A percentile compares a stretch with the other conserved stretches of the same genome.
phyloP scores from a whole-genome alignment of 2,329 filamentous ascomycete genomes.

The Talaromyces verruculosus region DNA sequence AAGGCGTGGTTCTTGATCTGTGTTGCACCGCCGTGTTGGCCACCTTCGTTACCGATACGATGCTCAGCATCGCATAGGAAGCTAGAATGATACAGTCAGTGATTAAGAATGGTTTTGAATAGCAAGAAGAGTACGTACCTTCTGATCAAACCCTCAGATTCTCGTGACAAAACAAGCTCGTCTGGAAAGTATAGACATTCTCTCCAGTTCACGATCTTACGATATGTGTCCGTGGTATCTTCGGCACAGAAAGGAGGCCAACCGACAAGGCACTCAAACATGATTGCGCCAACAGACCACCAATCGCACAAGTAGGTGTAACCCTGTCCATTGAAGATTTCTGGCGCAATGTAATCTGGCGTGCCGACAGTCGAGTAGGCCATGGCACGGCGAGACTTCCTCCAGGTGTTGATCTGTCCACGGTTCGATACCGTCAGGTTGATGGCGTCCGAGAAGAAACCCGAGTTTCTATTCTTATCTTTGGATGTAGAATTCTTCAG shows the following conservation, averaged over 20 bases:
- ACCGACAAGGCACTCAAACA: slow-evolving; percentile 98
- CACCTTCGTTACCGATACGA: slow-evolving; percentile 71
- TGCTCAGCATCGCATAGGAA: slow-evolving; percentile 93
- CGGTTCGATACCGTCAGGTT: slow-evolving; percentile 97
- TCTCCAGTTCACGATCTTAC: slow-evolving; percentile 98
- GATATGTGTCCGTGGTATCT: slow-evolving; percentile 94
- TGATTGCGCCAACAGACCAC: slow-evolving; percentile 98
- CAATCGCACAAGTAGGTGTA: slow-evolving; percentile 98
- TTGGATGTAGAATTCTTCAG: slow-evolving; percentile 73
- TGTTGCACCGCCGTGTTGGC: slow-evolving; percentile 67
- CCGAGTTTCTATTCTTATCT: slow-evolving; percentile 81
- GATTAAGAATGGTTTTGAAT: not conserved
- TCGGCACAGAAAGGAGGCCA: slow-evolving; percentile 99
- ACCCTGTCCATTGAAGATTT: slow-evolving; percentile 95
- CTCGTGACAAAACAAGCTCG: slow-evolving; percentile 81
- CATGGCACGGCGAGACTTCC: slow-evolving; percentile 90
- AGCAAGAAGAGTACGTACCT: slow-evolving; percentile 56
- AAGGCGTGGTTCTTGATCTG: slow-evolving; percentile 94
- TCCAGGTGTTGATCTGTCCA: slow-evolving; percentile 97
- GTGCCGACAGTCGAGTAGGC: slow-evolving; percentile 98
- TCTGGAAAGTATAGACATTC: slow-evolving; percentile 95
- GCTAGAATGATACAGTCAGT: slow-evolving; percentile 50
- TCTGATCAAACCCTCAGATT: slow-evolving; percentile 89
- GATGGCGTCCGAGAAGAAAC: slow-evolving; percentile 90
- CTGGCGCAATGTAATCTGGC: slow-evolving; percentile 96